A percentile compares a stretch with the other conserved stretches of the same genome.
These are phyloP conservation scores for Hibiscus mutabilis DNA, from an alignment of 345 rosid genomes.

Conservation along the genomic window DNA sequence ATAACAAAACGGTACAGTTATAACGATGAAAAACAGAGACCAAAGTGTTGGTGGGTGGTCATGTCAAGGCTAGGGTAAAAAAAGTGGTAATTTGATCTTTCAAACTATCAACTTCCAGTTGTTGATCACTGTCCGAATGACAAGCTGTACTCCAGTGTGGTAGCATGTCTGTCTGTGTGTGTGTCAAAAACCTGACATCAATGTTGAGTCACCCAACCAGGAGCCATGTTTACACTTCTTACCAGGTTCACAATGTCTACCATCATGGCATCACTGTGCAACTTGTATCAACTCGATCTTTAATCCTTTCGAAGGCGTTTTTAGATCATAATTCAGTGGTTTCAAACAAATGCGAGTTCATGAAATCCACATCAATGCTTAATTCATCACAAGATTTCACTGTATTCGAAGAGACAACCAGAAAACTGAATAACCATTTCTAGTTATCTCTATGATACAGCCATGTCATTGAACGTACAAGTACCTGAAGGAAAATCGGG, in stretches of 20 bases:
- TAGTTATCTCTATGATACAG: slow-evolving; percentile 7
- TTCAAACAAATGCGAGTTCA: too few relatives aligned
- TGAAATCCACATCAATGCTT: too few relatives aligned
- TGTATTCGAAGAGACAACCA: not conserved
- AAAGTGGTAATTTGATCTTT: not conserved
- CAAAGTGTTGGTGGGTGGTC: not conserved
- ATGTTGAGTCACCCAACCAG: not conserved
- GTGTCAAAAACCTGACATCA: too few relatives aligned
- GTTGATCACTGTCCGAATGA: not conserved
- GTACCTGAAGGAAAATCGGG: not conserved
- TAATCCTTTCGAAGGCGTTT: too few relatives aligned
- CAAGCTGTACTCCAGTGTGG: not conserved
- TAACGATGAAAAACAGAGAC: not conserved
- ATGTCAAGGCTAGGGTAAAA: not conserved
- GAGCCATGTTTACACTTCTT: not conserved
- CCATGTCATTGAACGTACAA: not conserved
- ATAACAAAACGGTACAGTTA: not conserved
- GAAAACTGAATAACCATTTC: slow-evolving; percentile 4
- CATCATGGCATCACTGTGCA: not conserved
- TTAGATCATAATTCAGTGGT: too few relatives aligned
- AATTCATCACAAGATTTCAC: not conserved
- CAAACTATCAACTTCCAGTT: not conserved
- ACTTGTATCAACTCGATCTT: too few relatives aligned
- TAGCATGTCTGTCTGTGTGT: too few relatives aligned
- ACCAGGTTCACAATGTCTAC: not conserved